Conservation (phyloP, 352 stramenopile species). For the Blastocystis sp. region DNA sequence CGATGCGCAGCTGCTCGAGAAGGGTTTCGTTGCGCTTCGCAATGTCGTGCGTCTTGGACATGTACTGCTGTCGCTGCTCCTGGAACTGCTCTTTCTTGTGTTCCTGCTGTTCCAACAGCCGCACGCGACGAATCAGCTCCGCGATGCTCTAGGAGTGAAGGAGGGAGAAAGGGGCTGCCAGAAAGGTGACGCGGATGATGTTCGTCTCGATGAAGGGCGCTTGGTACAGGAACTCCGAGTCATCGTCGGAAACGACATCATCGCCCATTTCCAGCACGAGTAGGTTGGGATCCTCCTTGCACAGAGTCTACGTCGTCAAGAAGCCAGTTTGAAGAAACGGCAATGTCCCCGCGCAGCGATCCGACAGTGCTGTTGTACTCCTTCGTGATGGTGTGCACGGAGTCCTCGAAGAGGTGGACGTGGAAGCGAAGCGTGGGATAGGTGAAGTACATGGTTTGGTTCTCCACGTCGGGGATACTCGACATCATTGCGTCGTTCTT, state of each 20-base stretch:
- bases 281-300: slow-evolving; percentile 50
- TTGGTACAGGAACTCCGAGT: slow-evolving; percentile 28
- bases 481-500: not conserved
- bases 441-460: not conserved
- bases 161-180: not conserved
- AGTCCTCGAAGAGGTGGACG: not conserved
- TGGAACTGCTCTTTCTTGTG: not conserved
- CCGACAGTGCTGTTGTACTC: not conserved
- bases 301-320: not conserved
- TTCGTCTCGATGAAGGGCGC: slow-evolving; percentile 20
- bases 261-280: slow-evolving; percentile 18
- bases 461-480: not conserved
- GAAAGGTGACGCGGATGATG: slow-evolving; percentile 7
- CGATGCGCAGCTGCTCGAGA: slow-evolving; percentile 11
- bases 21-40: slow-evolving; percentile 17
- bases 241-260: slow-evolving; percentile 5
- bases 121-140: slow-evolving; percentile 46
- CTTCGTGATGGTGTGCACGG: not conserved
- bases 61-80: not conserved
- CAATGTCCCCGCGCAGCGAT: not conserved
- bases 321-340: not conserved
- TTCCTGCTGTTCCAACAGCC: slow-evolving; percentile 9
- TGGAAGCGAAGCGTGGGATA: slow-evolving; percentile 22
- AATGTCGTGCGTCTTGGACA: not conserved
- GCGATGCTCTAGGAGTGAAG: slow-evolving; percentile 16